A percentile compares a stretch with the other conserved stretches of the same genome.
Evolutionary conservation across 2,329 filamentous ascomycete species (phyloP).

Genomic region (Trichoderma koningii): DNA sequence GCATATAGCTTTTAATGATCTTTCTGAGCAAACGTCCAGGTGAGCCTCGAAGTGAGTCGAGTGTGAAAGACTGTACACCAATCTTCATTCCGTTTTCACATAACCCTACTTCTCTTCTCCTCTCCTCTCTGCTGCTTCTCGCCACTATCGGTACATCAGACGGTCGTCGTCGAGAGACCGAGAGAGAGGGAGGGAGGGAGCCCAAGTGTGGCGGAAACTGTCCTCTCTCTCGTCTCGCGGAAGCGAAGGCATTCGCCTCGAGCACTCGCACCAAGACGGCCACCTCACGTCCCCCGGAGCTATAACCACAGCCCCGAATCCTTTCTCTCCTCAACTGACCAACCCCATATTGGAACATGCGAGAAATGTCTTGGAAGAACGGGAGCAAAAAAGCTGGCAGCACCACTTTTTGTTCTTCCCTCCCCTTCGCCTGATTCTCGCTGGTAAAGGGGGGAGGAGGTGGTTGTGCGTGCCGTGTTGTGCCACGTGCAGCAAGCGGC

Average conservation of each 20-base stretch:
- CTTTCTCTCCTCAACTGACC: neutral
- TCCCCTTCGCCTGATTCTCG: no score
- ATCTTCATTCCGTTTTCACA: neutral
- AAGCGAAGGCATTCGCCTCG: conserved; percentile 25
- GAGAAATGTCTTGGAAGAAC: conserved; percentile 22
- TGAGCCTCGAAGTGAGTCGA: neutral
- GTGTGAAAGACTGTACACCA: neutral
- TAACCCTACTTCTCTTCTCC: neutral
- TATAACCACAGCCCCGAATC: neutral
- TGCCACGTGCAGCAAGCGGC: conserved; percentile 17
- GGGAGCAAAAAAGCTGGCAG: no score
- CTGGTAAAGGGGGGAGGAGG: no score
- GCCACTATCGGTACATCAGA: neutral
- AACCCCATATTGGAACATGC: conserved; percentile 24
- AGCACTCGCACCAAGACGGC: conserved; percentile 17
- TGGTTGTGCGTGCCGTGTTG: neutral
- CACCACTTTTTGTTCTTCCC: no score
- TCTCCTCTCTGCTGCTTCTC: neutral
- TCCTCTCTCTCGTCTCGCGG: no score
- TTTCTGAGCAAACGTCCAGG: neutral
- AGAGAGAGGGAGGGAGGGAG: conserved; percentile 1
- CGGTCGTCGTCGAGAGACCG: neutral
- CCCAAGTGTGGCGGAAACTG: neutral
- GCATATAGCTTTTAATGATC: conserved; percentile 19
- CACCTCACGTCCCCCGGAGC: conserved; percentile 1